Percentiles rank a stretch among this genome's conserved stretches.
phyloP scores from a whole-genome alignment of 768 basidiomycete species.

The Dentipellis sp. region DNA sequence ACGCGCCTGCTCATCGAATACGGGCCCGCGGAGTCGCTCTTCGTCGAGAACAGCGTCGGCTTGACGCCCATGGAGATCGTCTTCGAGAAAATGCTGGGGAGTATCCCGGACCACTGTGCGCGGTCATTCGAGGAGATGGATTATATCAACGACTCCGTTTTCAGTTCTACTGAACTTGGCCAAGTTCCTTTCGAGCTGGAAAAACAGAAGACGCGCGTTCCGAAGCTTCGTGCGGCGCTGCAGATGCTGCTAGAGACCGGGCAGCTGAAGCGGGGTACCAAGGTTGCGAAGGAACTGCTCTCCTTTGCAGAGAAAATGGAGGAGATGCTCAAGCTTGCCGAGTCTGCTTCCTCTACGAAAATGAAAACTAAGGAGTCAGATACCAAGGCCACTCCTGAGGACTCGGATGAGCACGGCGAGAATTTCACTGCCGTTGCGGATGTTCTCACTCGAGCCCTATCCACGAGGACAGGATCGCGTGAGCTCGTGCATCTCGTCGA shows the following conservation, averaged over 20 bases:
- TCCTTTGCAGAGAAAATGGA: conserved; percentile 6
- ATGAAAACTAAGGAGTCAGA: not conserved
- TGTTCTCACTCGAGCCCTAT: not conserved
- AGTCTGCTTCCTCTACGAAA: not conserved
- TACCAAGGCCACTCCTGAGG: not conserved
- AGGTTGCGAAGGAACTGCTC: conserved; percentile 4
- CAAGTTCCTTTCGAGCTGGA: conserved; percentile 4
- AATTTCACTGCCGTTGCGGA: not conserved
- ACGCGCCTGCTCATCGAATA: conserved; percentile 29
- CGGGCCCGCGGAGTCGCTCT: conserved; percentile 29
- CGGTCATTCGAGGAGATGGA: not conserved
- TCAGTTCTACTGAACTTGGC: not conserved
- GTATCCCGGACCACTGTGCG: not conserved
- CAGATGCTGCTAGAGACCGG: conserved; percentile 5
- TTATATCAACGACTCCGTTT: not conserved
- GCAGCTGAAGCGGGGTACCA: not conserved
- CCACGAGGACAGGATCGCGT: not conserved
- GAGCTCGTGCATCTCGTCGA: conserved; percentile 10
- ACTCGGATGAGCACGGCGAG: not conserved
- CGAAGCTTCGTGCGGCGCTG: conserved; percentile 6
- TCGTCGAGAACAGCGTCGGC: conserved; percentile 36
- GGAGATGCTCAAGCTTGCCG: not conserved
- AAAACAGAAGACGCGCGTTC: conserved; percentile 7
- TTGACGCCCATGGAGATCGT: conserved; percentile 22
- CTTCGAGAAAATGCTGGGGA: conserved; percentile 8